Base-by-base conservation (phyloP, 257 asterid genomes). In the Jacaranda copaia region DNA sequence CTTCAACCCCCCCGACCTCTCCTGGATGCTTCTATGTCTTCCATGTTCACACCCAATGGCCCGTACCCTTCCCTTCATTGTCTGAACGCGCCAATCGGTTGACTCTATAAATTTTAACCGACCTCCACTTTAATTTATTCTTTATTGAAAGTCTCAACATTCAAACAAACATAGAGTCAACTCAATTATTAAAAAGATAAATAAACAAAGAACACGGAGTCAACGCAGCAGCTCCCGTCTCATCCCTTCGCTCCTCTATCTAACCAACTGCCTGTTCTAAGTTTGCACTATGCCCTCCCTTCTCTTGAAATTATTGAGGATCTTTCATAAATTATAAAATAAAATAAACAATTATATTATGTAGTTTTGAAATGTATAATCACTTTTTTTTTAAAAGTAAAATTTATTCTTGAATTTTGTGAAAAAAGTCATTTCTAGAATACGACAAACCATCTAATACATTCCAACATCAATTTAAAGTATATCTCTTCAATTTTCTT, bases 31-130 rank as follows among this genome's bases (percentile, higher is more conserved):
- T 39, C 8, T 15, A 61, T 81, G 88, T 79, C 84, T 68, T 79
- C 65, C 56, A 36, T n/a, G 77, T 73, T 81, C 84, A 81, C 81
- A 81, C 82, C 15, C 13, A 16, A 25, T 32, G 5, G n/a, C n/a
- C n/a, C n/a, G n/a, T n/a, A n/a, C n/a, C n/a, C n/a, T n/a, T n/a
- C 66, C 12, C 4, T 3, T 35, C 1, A 8, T 45, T 43, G 59
- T 48, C 13, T 39, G 60, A 40, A 73, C 59, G 7, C 65, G 7
- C 45, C 19, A 6, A 58, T 6, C 15, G 55, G 32, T 75, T 74
- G 81, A 82, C 83, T 46, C 16, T 63, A 0, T n/a, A 18, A 2
- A 6, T 13, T 25, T 46, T 16, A 5, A 73, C 64, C 5, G 10
- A 9, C 32, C 32, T 25, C 32, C 32, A 0, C 32, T 25, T 25